A percentile compares a stretch with the other conserved stretches of the same genome.
Conservation (phyloP, 305 asterid species). For the Fraxinus platypoda region DNA sequence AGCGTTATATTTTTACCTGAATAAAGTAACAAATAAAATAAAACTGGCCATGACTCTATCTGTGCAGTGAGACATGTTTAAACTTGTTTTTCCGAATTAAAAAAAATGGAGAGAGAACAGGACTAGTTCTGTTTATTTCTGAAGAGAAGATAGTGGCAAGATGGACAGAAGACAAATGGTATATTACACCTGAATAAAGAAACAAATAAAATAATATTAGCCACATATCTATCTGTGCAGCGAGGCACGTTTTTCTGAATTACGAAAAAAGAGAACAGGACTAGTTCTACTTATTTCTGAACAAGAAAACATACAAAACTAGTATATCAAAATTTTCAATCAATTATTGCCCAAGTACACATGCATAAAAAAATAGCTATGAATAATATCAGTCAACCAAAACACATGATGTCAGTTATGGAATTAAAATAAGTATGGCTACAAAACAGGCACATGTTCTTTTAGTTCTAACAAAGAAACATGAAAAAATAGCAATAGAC, state of each 20-base stretch:
- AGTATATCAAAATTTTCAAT: neutral
- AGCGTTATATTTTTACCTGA: neutral
- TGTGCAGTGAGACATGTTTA: conserved; percentile 3
- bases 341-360: conserved; percentile 2
- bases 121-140: neutral
- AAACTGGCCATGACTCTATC: neutral
- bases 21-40: neutral
- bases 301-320: neutral
- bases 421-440: conserved; percentile 8
- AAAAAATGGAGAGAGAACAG: neutral
- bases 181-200: neutral
- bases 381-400: conserved; percentile 14
- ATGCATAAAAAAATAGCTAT: conserved; percentile 1
- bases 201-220: neutral
- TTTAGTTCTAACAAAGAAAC: conserved; percentile 4
- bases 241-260: neutral
- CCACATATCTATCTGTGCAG: neutral
- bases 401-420: neutral
- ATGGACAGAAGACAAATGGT: neutral
- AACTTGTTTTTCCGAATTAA: neutral
- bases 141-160: neutral
- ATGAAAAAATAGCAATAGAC: conserved; percentile 19
- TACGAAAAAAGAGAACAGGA: neutral
- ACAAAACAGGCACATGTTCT: conserved; percentile 9
- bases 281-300: neutral